Evolutionary conservation across 768 basidiomycete species (phyloP), one percentile per base, ranked within the genome.

Genomic region (Tremella mesenterica): DNA sequence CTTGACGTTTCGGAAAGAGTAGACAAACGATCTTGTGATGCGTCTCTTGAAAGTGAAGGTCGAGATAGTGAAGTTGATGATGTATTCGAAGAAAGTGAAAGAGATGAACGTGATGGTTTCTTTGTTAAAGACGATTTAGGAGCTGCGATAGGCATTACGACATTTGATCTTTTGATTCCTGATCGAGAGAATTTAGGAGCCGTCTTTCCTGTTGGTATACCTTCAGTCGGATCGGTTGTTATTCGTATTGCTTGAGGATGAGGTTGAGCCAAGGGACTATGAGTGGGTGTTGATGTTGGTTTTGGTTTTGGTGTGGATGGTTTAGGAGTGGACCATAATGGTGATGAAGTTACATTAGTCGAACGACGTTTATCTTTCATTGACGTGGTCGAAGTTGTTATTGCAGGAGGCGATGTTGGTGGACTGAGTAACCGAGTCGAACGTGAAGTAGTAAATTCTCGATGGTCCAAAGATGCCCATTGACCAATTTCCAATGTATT

Each of bases 171-270:
- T 46, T 61, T 67, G 27, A 72, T 31, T 1, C 59, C 57, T 2
- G 68, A 53, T 18, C 70, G 57, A 26, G 69, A 72, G 44, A 72
- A 72, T 25, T 66, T 65, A 6, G 69, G 69, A 10, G 66, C 61
- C 3, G 44, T 41, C 38, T 41, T 41, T n/a, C 23, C 38, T 23
- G 38, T 23, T n/a, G n/a, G n/a, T n/a, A n/a, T n/a, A n/a, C n/a
- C 23, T 8, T n/a, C 38, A n/a, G 38, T 18, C 38, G 4, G n/a
- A 23, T 41, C 38, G 38, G 23, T 18, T 5, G 38, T n/a, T 10
- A 18, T 10, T 23, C 4, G 14, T 23, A 41, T 23, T n/a, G 23
- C 38, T 23, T 41, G 38, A 41, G n/a, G n/a, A 18, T n/a, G 38
- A n/a, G 38, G 23, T n/a, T 18, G n/a, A 41, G 38, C 38, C 38